A percentile compares a stretch with the other conserved stretches of the same genome.
Conservation (phyloP, 2,329 filamentous ascomycete genomes). For the Alternaria longipes region DNA sequence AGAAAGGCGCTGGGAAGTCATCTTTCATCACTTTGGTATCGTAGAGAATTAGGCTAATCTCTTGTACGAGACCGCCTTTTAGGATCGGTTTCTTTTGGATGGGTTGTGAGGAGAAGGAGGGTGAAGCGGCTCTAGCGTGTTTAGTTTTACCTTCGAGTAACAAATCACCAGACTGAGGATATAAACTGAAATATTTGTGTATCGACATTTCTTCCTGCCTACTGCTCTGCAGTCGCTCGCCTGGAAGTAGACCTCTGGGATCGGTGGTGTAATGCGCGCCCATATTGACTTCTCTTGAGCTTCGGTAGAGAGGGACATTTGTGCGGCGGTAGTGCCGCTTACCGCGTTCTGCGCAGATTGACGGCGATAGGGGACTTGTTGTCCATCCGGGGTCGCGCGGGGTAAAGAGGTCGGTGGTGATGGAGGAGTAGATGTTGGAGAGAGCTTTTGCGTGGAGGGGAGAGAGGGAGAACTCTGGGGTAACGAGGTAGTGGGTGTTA, state of each 20-base stretch:
- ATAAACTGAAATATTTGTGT: background rate
- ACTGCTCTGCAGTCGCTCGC: background rate
- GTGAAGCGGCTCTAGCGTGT: background rate
- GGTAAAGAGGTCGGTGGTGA: background rate
- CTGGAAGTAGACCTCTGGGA: background rate
- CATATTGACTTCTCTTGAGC: background rate
- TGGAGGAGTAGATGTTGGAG: background rate
- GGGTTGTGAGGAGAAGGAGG: background rate
- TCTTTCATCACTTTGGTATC: background rate
- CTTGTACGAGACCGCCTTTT: background rate
- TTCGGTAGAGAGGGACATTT: background rate
- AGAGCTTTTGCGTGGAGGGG: background rate
- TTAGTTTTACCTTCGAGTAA: background rate
- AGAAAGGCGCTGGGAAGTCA: background rate
- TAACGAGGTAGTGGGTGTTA: background rate
- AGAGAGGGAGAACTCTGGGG: background rate
- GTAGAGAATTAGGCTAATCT: background rate
- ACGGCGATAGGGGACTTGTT: background rate
- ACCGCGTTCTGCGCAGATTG: background rate
- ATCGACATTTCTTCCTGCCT: background rate
- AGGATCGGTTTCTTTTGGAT: background rate
- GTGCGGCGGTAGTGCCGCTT: background rate
- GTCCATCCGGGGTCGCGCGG: background rate
- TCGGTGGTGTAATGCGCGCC: background rate
- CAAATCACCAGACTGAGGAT: background rate